Base-by-base conservation (phyloP, 2,329 filamentous ascomycete species). In the Gnomoniopsis smithogilvyi region DNA sequence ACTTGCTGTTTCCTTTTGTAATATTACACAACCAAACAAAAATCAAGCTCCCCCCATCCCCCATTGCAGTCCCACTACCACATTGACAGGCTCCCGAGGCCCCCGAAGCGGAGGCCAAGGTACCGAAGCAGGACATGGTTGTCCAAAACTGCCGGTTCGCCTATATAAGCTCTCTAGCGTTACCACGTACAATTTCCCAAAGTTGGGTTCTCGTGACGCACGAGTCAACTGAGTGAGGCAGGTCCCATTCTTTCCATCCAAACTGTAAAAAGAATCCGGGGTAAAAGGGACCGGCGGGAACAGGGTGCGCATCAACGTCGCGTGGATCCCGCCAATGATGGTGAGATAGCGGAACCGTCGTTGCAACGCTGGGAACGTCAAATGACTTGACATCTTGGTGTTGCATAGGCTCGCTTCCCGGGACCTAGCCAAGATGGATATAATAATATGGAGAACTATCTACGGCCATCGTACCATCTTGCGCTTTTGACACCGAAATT, bases 51-150 rank as follows among this genome's bases (percentile, higher is more conserved):
- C 43, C 50, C 50, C 19, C 24, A 19, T 6, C 46, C 47, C 54
- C 26, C 26, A 8, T 30, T 30, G 26, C 26, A 8, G 26, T 30
- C 26, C 59, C 26, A 30, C 26, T 30, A 30, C 26, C 4, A 30
- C 26, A 4, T 30, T 30, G 8, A 8, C 26, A 30, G 26, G 26
- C 26, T 30, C 53, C 51, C 59, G 51, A 58, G 8, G 53, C 49
- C 56, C 50, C 55, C 52, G 57, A 59, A 21, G 52, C 52, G 57
- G 57, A 59, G 52, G 47, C 45, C 33, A 51, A 51, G 36, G 21
- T 36, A 49, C 57, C 52, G 57, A 56, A 56, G 34, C 3, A 21
- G 49, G 51, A 33, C 49, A 46, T 50, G 26, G 26, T 30, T 30
- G 26, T 30, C 8, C 26, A 30, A 8, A 30, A 30, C 33, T n/a